Conservation (phyloP, 371 early-diverging fungal species). For the Mucor plumbeus region DNA sequence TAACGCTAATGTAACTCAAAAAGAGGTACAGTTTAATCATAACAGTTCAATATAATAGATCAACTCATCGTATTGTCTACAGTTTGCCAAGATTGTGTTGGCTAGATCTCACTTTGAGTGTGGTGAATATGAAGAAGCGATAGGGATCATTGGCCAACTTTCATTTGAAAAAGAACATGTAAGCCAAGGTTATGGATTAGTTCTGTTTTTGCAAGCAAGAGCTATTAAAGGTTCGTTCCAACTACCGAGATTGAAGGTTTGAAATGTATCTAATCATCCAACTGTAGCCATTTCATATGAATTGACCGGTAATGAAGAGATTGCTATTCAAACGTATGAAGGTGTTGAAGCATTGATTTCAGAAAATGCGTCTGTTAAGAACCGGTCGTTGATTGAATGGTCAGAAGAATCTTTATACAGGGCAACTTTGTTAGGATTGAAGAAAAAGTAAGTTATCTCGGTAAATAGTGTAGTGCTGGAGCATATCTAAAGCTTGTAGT, state of each 20-base stretch:
- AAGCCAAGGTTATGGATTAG: conserved; percentile 56
- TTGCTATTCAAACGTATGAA: conserved; percentile 59
- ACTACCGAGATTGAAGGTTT: not conserved
- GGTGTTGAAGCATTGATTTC: conserved; percentile 46
- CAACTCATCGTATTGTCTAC: not conserved
- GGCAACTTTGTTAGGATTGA: conserved; percentile 58
- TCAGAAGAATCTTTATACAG: conserved; percentile 75
- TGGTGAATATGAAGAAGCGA: conserved; percentile 39
- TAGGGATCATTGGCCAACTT: conserved; percentile 36
- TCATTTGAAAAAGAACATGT: conserved; percentile 39
- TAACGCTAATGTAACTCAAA: conserved; percentile 20
- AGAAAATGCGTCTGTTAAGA: conserved; percentile 38
- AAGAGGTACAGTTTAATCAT: conserved; percentile 30
- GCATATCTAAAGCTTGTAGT: conserved; percentile 4
- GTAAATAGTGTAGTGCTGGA: not conserved
- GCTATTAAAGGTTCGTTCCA: conserved; percentile 53
- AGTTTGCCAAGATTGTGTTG: conserved; percentile 52
- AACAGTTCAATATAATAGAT: too few relatives aligned
- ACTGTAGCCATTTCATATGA: conserved; percentile 57
- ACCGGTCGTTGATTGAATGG: conserved; percentile 66
- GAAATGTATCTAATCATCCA: not conserved
- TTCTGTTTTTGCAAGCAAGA: conserved; percentile 55
- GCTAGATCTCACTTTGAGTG: conserved; percentile 46
- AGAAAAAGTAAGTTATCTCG: conserved; percentile 48
- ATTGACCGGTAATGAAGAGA: conserved; percentile 46